Conservation (phyloP, 352 stramenopile genomes). For the Globisporangium iwayamae region DNA sequence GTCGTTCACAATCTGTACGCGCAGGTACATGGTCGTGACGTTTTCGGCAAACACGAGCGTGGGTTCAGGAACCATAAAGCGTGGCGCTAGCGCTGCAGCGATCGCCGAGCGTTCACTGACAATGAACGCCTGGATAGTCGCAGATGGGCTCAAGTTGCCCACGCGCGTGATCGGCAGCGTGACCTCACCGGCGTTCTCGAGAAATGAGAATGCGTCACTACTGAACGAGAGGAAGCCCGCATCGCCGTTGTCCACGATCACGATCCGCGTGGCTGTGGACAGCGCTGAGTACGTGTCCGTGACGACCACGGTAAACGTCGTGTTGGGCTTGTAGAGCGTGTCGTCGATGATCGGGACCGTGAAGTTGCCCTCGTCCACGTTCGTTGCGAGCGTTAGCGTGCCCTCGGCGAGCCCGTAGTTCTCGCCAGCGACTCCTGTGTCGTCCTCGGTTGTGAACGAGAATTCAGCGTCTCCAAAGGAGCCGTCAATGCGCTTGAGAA, state of each 20-base stretch:
- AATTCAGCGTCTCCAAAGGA: constrained; percentile 42
- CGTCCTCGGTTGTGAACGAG: constrained; percentile 32
- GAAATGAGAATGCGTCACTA: constrained; percentile 6
- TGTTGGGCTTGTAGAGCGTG: constrained; percentile 33
- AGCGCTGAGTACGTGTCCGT: constrained; percentile 22
- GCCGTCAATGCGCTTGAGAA: constrained; percentile 41
- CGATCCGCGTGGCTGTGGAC: constrained; percentile 28
- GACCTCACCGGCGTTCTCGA: constrained; percentile 32
- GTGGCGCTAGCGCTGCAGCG: background rate
- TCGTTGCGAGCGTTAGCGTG: constrained; percentile 21
- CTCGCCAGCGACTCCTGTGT: constrained; percentile 22
- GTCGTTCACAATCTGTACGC: constrained; percentile 37
- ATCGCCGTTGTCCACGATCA: constrained; percentile 48
- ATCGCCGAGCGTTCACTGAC: background rate
- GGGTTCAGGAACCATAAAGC: constrained; percentile 34
- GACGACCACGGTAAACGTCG: constrained; percentile 38
- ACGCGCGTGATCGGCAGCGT: constrained; percentile 27
- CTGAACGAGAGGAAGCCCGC: constrained; percentile 48
- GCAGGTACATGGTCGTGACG: constrained; percentile 17
- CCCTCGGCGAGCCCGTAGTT: constrained; percentile 30
- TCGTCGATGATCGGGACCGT: constrained; percentile 45
- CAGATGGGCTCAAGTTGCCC: constrained; percentile 23
- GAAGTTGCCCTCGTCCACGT: constrained; percentile 28
- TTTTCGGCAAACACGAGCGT: constrained; percentile 33
- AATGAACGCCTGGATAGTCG: constrained; percentile 27